Percentiles rank a stretch among this genome's conserved stretches.
Conservation (phyloP, 768 basidiomycete species). For the Termitomyces sp. region DNA sequence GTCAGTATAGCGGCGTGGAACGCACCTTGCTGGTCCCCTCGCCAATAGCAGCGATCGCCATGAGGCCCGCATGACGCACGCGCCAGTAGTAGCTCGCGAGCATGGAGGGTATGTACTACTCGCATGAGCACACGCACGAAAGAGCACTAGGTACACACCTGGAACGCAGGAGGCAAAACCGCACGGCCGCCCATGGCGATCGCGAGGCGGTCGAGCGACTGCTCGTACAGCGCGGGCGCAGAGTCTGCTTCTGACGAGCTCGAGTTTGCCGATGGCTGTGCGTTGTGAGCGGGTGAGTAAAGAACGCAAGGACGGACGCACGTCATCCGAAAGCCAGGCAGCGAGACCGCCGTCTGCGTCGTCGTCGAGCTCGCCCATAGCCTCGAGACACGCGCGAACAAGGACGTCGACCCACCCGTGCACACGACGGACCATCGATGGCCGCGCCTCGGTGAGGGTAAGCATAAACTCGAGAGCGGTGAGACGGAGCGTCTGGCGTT, state of each 20-base stretch:
- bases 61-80: slow-evolving; percentile 77
- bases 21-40: slow-evolving; percentile 71
- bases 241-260: slow-evolving; percentile 55
- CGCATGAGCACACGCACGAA: accelerated
- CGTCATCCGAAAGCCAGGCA: slow-evolving; percentile 71
- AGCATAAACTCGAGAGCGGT: slow-evolving; percentile 83
- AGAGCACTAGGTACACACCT: slow-evolving; percentile 22
- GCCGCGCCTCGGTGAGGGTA: slow-evolving; percentile 68
- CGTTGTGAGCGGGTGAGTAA: slow-evolving; percentile 15
- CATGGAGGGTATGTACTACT: slow-evolving; percentile 73
- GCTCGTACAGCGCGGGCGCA: slow-evolving; percentile 76
- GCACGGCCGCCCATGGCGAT: slow-evolving; percentile 73
- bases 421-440: slow-evolving; percentile 62
- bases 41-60: slow-evolving; percentile 81
- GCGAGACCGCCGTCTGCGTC: slow-evolving; percentile 22
- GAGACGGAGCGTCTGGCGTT: slow-evolving; percentile 62
- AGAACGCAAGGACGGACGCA: slow-evolving; percentile 31
- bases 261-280: slow-evolving; percentile 57
- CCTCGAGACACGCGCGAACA: slow-evolving; percentile 75
- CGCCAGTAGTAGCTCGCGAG: slow-evolving; percentile 81
- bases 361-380: slow-evolving; percentile 74
- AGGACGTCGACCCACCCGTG: slow-evolving; percentile 68
- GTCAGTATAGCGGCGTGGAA: no score
- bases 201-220: slow-evolving; percentile 76
- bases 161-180: slow-evolving; percentile 76